A percentile compares a stretch with the other conserved stretches of the same genome.
Evolutionary conservation across 2,329 filamentous ascomycete species (phyloP).

Genomic region (Ceratocystis ficicola): DNA sequence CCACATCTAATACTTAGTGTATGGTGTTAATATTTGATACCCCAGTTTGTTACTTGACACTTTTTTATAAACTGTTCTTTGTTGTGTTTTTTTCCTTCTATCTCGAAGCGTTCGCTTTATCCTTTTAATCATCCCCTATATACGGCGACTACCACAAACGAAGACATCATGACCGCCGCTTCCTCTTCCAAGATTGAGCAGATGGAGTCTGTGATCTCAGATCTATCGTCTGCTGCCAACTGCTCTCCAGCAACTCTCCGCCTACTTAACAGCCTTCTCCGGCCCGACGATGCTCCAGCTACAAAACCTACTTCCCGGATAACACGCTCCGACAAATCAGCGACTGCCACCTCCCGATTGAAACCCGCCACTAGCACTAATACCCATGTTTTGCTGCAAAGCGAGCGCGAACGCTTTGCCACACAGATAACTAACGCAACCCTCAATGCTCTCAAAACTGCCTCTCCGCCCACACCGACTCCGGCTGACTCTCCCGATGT

Average conservation of each 20-base stretch:
- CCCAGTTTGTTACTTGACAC: not conserved
- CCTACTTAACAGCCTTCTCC: conserved; percentile 19
- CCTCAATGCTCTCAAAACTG: conserved; percentile 56
- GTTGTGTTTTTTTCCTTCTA: not conserved
- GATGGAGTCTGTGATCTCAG: conserved; percentile 20
- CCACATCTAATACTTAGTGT: not conserved
- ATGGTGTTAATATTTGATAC: not conserved
- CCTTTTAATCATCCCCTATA: not conserved
- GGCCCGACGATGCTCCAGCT: conserved; percentile 16
- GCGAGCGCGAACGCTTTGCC: conserved; percentile 54
- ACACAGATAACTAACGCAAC: conserved; percentile 61
- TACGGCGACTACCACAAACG: not conserved
- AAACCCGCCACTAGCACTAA: conserved; percentile 25
- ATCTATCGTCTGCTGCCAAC: conserved; percentile 16
- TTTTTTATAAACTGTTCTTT: conserved; percentile 9
- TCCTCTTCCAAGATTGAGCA: conserved; percentile 17
- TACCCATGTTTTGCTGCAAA: conserved; percentile 35
- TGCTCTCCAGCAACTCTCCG: conserved; percentile 20
- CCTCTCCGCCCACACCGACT: conserved; percentile 25
- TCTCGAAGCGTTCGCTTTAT: not conserved
- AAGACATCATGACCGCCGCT: not conserved
- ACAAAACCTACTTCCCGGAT: conserved; percentile 20
- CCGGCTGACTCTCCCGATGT: not conserved
- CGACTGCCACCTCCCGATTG: conserved; percentile 27
- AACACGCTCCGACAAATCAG: conserved; percentile 24